Base-by-base conservation (phyloP, 768 basidiomycete species). In the Tricholoma furcatifolium region DNA sequence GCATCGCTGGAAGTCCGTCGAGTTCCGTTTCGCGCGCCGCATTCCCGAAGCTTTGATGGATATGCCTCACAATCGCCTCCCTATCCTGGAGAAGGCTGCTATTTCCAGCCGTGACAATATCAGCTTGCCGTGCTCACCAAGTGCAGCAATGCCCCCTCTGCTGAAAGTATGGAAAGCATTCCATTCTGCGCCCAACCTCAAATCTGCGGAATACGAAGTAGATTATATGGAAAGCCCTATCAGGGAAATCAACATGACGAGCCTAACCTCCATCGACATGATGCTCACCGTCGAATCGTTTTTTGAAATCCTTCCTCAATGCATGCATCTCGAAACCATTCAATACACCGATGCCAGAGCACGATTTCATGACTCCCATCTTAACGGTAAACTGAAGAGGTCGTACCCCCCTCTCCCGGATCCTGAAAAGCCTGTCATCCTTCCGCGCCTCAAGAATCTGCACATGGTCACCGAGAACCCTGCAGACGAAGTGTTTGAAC, bases 1-100 rank as follows among this genome's bases (percentile, higher is more conserved):
- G 1, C 38, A 47, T 21, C 54, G 54, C n/a, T 55, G 54, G 54
- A 46, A 51, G n/a, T 34, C 39, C 8, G 44, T 55, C 12, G 34
- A 55, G 15, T 55, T 50, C 21, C 44, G 44, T 17, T 55, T 55
- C 39, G 23, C 50, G 10, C 15, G 24, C 2, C 21, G 43, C 11
- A 24, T 55, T 7, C 40, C 49, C 7, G 5, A 34, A 11, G 45
- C 39, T 9, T 34, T 56, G 1, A 27, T 34, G 2, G 34, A 27
- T 17, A 21, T 56, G 8, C 21, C 30, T 2, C 9, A 23, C n/a
- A 34, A 40, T 12, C 39, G 38, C 18, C 20, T 56, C 20, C 21
- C 38, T 6, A 20, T 43, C 18, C 35, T 56, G 24, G 46, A 51
- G 31, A 47, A 45, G 3, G 45, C 54, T 10, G 35, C 31, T 3